Conservation (phyloP, 2,329 filamentous ascomycete species). For the Cladorrhinum sp. region DNA sequence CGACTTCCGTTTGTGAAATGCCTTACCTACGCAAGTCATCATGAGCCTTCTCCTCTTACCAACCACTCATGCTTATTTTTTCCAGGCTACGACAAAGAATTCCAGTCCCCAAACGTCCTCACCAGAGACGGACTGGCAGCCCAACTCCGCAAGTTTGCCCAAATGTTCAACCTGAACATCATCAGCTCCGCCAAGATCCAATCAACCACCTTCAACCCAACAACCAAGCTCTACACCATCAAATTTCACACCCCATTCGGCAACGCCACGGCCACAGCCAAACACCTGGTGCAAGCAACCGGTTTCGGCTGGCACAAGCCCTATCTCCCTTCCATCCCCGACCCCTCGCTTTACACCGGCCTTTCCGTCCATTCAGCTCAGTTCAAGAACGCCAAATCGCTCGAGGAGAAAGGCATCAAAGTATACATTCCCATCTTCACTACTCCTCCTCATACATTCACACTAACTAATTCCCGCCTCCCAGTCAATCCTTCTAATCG, state of each 20-base stretch:
- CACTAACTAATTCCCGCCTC: not conserved
- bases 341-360: conserved; percentile 41
- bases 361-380: conserved; percentile 41
- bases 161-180: conserved; percentile 48
- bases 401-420: conserved; percentile 22
- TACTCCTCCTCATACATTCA: too few species aligned
- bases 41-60: conserved; percentile 32
- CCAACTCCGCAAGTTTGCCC: conserved; percentile 48
- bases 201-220: conserved; percentile 39
- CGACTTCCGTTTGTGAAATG: conserved; percentile 35
- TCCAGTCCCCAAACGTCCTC: conserved; percentile 38
- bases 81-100: conserved; percentile 40
- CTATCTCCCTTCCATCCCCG: conserved; percentile 39
- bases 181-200: conserved; percentile 40
- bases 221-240: conserved; percentile 38
- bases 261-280: conserved; percentile 33
- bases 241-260: conserved; percentile 23
- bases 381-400: conserved; percentile 39
- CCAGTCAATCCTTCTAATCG: conserved; percentile 33
- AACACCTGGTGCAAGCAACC: conserved; percentile 47
- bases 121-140: conserved; percentile 46
- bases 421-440: not conserved
- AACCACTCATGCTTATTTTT: conserved; percentile 9
- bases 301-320: conserved; percentile 42
- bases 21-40: conserved; percentile 33